Conservation (phyloP, 2,329 filamentous ascomycete species). For the Monosporascus sp. region DNA sequence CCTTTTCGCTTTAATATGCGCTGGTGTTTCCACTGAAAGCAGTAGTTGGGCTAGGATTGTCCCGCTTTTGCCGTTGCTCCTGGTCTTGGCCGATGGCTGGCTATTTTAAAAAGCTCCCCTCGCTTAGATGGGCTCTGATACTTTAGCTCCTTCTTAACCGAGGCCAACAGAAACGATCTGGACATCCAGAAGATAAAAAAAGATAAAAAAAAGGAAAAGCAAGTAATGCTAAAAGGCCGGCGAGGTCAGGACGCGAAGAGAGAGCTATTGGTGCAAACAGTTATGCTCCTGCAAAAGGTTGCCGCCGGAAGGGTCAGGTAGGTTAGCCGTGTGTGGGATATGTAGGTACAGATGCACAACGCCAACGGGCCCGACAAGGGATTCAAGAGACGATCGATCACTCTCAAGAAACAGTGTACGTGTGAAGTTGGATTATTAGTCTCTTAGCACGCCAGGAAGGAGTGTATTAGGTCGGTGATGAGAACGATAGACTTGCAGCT, state of each 20-base stretch:
- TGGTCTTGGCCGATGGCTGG: slow-evolving; percentile 7
- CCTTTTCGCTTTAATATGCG: neutral
- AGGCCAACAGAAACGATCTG: too few species aligned
- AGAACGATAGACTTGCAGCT: slow-evolving; percentile 12
- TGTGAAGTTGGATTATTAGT: slow-evolving; percentile 1
- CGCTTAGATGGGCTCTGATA: neutral
- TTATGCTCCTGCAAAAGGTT: slow-evolving; percentile 11
- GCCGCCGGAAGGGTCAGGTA: slow-evolving; percentile 11
- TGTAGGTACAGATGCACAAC: slow-evolving; percentile 24
- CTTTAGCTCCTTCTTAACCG: neutral
- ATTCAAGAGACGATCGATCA: slow-evolving; percentile 3
- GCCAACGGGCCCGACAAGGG: slow-evolving; percentile 15
- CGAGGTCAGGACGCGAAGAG: neutral
- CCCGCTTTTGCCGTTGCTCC: slow-evolving; percentile 2
- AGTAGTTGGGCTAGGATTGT: slow-evolving; percentile 2
- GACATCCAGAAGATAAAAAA: neutral
- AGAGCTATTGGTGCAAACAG: neutral
- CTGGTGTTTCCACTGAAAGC: neutral
- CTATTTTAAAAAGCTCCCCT: neutral
- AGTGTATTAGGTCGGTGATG: slow-evolving; percentile 18
- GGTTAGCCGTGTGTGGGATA: slow-evolving; percentile 19
- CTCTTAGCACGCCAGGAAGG: slow-evolving; percentile 13
- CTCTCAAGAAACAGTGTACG: slow-evolving; percentile 1
- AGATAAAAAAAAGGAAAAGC: neutral
- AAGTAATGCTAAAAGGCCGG: neutral